phyloP scores from a whole-genome alignment of 139 green algal genomes.

The Pycnococcus provasolii region DNA sequence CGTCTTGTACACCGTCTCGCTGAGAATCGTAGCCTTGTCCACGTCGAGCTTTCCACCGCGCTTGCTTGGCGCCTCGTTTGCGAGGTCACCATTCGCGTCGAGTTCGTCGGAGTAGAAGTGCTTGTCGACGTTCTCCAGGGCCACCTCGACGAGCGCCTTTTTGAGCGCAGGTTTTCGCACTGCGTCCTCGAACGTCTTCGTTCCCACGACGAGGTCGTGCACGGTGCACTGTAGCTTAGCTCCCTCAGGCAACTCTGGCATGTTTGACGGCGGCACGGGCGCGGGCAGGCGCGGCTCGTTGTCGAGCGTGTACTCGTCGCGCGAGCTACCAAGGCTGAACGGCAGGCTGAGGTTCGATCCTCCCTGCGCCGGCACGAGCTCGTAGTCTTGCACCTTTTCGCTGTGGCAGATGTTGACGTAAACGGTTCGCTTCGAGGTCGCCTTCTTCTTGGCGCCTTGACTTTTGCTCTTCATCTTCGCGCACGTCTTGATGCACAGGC shows the following conservation, averaged over 20 bases:
- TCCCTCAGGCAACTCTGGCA: conserved; percentile 26
- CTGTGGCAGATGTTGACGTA: conserved; percentile 58
- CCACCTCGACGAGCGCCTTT: conserved; percentile 33
- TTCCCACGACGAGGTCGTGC: conserved; percentile 53
- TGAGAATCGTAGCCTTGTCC: background rate
- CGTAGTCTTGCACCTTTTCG: conserved; percentile 39
- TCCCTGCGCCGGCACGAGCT: conserved; percentile 8
- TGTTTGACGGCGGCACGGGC: too few species aligned
- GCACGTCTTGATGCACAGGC: conserved; percentile 46
- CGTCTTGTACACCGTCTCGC: conserved; percentile 10
- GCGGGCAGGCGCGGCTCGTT: too few species aligned
- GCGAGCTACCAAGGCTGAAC: conserved; percentile 2
- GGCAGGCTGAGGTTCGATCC: background rate
- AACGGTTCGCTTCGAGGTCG: conserved; percentile 12
- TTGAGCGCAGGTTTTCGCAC: conserved; percentile 18
- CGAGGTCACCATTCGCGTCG: conserved; percentile 5
- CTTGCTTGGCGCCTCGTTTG: background rate
- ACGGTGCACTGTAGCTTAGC: conserved; percentile 25
- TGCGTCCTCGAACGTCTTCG: conserved; percentile 31
- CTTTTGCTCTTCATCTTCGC: background rate
- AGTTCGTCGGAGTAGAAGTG: background rate
- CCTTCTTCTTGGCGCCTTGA: too few species aligned
- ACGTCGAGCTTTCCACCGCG: background rate
- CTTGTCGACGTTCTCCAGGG: conserved; percentile 46
- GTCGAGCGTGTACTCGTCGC: conserved; percentile 16